phyloP scores from a whole-genome alignment of 2,329 filamentous ascomycete species.

The Aspergillus sergii region DNA sequence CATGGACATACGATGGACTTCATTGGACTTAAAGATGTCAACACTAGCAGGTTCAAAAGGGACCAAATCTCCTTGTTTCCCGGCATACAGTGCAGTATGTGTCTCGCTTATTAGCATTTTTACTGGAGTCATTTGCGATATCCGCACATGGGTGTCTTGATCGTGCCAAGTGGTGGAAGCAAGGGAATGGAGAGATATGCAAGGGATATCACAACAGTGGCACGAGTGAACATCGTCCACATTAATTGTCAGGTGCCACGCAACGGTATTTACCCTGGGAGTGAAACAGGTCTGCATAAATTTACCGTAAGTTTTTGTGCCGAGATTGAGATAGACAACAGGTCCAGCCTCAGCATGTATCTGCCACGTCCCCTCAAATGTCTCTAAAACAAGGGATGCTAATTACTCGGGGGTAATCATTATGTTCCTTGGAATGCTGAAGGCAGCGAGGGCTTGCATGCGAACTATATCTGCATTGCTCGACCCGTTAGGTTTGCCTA shows the following conservation, averaged over 20 bases:
- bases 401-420: not conserved
- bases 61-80: not conserved
- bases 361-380: not conserved
- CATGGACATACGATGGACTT: not conserved
- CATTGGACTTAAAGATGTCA: not conserved
- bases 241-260: not conserved
- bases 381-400: not conserved
- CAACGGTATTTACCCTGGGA: not conserved
- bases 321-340: not conserved
- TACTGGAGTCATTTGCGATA: not conserved
- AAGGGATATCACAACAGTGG: constrained; percentile 11
- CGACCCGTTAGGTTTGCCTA: not conserved
- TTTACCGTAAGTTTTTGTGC: no score
- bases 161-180: constrained; percentile 2
- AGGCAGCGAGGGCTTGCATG: constrained; percentile 9
- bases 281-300: not conserved
- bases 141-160: not conserved
- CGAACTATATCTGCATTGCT: not conserved
- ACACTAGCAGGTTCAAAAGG: not conserved
- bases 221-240: not conserved
- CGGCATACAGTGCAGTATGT: not conserved
- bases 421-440: not conserved
- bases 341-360: not conserved
- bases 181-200: constrained; percentile 10
- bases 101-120: not conserved